These are phyloP conservation scores for Oleoguttula mirabilis DNA, from an alignment of 495 filamentous ascomycete species.

Conservation along the genomic window DNA sequence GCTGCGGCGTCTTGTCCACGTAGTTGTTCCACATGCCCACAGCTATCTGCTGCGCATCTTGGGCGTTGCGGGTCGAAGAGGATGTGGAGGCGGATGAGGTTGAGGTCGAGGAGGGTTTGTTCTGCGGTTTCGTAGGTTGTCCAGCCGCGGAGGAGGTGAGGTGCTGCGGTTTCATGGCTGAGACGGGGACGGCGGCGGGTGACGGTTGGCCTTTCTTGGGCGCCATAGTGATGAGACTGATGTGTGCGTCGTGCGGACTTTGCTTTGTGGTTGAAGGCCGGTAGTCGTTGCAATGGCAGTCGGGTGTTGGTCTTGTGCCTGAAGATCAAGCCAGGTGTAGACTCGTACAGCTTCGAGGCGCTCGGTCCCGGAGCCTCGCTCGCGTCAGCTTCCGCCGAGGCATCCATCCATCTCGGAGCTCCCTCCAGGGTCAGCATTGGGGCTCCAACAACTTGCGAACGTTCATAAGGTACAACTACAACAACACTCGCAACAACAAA, in stretches of 20 bases:
- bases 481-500: too few species aligned
- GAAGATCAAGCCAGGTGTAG: background rate
- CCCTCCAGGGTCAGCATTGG: too few species aligned
- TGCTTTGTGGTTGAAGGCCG: too few species aligned
- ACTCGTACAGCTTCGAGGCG: too few species aligned
- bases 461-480: too few species aligned
- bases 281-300: too few species aligned
- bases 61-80: conserved; percentile 27
- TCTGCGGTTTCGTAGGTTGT: background rate
- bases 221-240: conserved; percentile 16
- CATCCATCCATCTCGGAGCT: too few species aligned
- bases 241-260: too few species aligned
- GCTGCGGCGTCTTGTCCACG: conserved; percentile 64
- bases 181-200: conserved; percentile 5
- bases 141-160: conserved; percentile 8
- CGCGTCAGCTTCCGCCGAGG: too few species aligned
- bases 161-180: conserved; percentile 2
- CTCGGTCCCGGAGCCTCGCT: too few species aligned
- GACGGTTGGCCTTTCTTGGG: conserved; percentile 18
- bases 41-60: conserved; percentile 42
- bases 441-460: too few species aligned
- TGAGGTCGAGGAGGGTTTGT: conserved; percentile 22
- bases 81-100: conserved; percentile 19
- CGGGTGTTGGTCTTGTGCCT: background rate
- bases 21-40: conserved; percentile 61